Percentiles rank a stretch among this genome's conserved stretches.
Conservation (phyloP, 2,329 filamentous ascomycete genomes). For the Pseudogymnoascus sp. region DNA sequence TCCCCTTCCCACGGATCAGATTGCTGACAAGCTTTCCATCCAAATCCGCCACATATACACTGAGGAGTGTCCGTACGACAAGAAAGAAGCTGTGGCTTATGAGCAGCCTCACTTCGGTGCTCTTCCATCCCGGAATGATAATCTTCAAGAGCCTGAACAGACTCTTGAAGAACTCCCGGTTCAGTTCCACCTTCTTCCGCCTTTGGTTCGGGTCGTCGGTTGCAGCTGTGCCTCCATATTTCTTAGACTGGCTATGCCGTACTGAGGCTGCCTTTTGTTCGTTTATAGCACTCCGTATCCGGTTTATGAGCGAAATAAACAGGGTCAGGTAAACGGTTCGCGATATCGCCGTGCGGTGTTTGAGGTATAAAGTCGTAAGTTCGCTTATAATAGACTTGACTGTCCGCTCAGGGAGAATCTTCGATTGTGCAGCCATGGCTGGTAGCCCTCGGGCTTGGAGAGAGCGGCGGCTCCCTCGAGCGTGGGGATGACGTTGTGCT, state of each 20-base stretch:
- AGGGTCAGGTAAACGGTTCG: conserved; percentile 77
- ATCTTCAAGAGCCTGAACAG: conserved; percentile 73
- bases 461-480: background rate
- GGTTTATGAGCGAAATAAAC: conserved; percentile 72
- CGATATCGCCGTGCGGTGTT: conserved; percentile 74
- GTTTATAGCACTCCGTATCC: conserved; percentile 82
- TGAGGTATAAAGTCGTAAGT: conserved; percentile 66
- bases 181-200: conserved; percentile 81
- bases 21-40: conserved; percentile 90
- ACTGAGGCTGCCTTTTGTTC: conserved; percentile 83
- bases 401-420: conserved; percentile 54
- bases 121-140: conserved; percentile 83
- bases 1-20: conserved; percentile 82
- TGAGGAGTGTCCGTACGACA: conserved; percentile 83
- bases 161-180: conserved; percentile 67
- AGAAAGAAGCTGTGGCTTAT: conserved; percentile 91
- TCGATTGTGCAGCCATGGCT: conserved; percentile 69
- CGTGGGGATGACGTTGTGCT: conserved; percentile 11
- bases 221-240: conserved; percentile 43
- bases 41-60: conserved; percentile 90
- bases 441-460: background rate
- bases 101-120: conserved; percentile 78
- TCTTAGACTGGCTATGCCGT: conserved; percentile 54
- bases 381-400: conserved; percentile 58
- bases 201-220: conserved; percentile 30